phyloP scores from a whole-genome alignment of 768 basidiomycete genomes.

The Boletus fagicola region DNA sequence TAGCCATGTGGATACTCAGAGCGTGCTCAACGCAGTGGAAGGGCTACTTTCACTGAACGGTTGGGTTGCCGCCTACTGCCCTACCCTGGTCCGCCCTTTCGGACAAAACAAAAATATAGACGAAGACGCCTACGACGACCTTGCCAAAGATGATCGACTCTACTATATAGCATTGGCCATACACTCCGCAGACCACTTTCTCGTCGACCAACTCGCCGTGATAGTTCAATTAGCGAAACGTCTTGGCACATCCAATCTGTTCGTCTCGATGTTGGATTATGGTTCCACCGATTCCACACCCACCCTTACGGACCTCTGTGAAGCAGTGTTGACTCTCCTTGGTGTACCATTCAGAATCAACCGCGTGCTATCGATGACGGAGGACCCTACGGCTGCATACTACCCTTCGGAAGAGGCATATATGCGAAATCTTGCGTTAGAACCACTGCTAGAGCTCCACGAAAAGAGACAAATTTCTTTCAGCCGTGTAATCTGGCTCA shows the following conservation, averaged over 20 bases:
- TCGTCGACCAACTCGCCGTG: slow-evolving; percentile 96
- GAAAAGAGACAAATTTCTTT: slow-evolving; percentile 78
- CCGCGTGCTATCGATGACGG: slow-evolving; percentile 91
- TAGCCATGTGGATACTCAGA: slow-evolving; percentile 85
- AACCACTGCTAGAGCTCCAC: slow-evolving; percentile 83
- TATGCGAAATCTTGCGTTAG: slow-evolving; percentile 88
- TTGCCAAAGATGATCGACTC: slow-evolving; percentile 75
- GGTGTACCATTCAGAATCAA: slow-evolving; percentile 92
- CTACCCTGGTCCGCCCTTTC: slow-evolving; percentile 91
- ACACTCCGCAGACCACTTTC: slow-evolving; percentile 98
- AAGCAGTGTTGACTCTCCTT: slow-evolving; percentile 90
- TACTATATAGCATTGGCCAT: slow-evolving; percentile 96
- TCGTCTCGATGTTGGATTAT: slow-evolving; percentile 98
- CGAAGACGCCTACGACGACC: slow-evolving; percentile 79
- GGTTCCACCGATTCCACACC: slow-evolving; percentile 94
- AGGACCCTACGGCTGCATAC: slow-evolving; percentile 82
- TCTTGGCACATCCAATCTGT: slow-evolving; percentile 84
- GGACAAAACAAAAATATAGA: slow-evolving; percentile 80
- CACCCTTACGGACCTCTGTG: slow-evolving; percentile 90
- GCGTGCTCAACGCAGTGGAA: slow-evolving; percentile 86
- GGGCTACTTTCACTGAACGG: slow-evolving; percentile 94
- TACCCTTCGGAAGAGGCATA: slow-evolving; percentile 96
- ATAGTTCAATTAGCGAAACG: slow-evolving; percentile 94
- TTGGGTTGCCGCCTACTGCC: slow-evolving; percentile 96
- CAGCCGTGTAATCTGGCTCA: slow-evolving; percentile 92